Base-by-base conservation (phyloP, 495 filamentous ascomycete species). In the Penicillium antarcticum region DNA sequence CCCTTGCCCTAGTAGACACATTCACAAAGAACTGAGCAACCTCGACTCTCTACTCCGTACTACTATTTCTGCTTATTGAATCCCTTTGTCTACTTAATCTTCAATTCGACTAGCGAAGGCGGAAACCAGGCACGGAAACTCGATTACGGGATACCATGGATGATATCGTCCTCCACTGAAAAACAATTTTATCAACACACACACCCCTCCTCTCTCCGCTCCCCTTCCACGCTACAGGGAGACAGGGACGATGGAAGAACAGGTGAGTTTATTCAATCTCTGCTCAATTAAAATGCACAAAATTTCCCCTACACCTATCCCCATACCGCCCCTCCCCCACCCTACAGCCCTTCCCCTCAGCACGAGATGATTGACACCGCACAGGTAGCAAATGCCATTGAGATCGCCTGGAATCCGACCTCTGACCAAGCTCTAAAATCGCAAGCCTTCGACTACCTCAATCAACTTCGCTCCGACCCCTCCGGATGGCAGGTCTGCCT, bases 311-410 rank as follows among this genome's bases (percentile, higher is more conserved):
- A 24, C 45, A 52, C 52, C 57, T 47, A 36, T 61, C 43, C 54
- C 55, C 49, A 51, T 53, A 55, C 54, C 45, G 33, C 55, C 58
- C 35, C 50, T 57, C 48, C 38, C 23, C 45, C 52, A 47, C 36
- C 56, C 45, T 39, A 17, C 37, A 19, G 51, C 64, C 63, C 65
- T 57, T 61, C 65, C 40, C 51, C 54, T 57, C 55, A 56, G 45
- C 13, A 52, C 37, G 31, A 33, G 23, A 55, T 39, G 31, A 59
- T 53, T 60, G 53, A 61, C 53, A 51, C 31, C 14, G 51, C 16
- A 45, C 65, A 96, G 90, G 85, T 96, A 70, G 86, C 91, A 70
- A 90, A 87, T 70, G 91, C 91, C 69, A 92, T 97, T 74, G 81
- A 94, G 67, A 90, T 96, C 75, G 88, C 87, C 72, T 89, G 80